phyloP scores from a whole-genome alignment of 2,329 filamentous ascomycete species.

The Bisporella sp. region DNA sequence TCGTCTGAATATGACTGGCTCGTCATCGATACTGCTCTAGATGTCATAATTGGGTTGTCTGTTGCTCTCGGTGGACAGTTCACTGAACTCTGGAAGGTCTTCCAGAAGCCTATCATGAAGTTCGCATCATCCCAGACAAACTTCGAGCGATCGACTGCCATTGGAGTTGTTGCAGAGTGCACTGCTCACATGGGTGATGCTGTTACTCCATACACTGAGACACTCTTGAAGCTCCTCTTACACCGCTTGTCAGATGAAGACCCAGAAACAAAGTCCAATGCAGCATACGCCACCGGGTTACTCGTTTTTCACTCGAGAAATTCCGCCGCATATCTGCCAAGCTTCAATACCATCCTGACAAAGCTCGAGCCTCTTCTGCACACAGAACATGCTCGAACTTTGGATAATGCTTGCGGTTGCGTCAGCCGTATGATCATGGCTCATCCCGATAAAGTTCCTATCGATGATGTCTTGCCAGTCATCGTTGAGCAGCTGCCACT shows the following conservation, averaged over 20 bases:
- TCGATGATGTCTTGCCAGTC: conserved; percentile 73
- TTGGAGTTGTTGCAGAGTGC: conserved; percentile 89
- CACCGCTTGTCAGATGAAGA: conserved; percentile 88
- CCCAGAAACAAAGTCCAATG: conserved; percentile 87
- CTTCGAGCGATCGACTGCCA: conserved; percentile 80
- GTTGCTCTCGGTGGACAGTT: conserved; percentile 77
- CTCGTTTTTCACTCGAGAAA: conserved; percentile 77
- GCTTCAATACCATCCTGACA: conserved; percentile 69
- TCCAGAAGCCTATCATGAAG: conserved; percentile 85
- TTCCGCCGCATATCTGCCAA: conserved; percentile 60
- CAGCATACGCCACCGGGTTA: conserved; percentile 83
- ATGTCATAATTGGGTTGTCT: conserved; percentile 80
- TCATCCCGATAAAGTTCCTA: conserved; percentile 75
- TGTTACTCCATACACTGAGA: conserved; percentile 74
- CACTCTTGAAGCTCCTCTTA: conserved; percentile 71
- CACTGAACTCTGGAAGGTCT: conserved; percentile 87
- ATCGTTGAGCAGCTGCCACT: conserved; percentile 76
- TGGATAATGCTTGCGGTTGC: conserved; percentile 91
- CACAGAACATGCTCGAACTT: conserved; percentile 69
- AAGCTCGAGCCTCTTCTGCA: conserved; percentile 83
- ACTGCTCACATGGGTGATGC: conserved; percentile 74
- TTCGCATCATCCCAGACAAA: conserved; percentile 80
- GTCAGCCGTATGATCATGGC: conserved; percentile 87
- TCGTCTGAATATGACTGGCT: conserved; percentile 96
- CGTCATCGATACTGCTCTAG: conserved; percentile 87